phyloP scores from a whole-genome alignment of 2,329 filamentous ascomycete genomes.

The Coleophoma eucalyptorum region DNA sequence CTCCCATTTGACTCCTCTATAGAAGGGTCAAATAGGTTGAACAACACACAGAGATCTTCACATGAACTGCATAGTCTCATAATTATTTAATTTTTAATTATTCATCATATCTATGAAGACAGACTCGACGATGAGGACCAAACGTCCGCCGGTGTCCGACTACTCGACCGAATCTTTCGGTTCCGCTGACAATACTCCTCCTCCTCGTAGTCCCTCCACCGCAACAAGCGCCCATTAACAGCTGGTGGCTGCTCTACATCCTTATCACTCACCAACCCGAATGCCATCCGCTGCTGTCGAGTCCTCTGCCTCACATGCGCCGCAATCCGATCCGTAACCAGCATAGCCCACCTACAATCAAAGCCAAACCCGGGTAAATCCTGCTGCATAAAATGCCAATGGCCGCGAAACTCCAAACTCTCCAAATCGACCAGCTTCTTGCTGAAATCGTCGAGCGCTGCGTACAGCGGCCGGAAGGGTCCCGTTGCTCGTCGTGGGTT shows the following conservation, averaged over 20 bases:
- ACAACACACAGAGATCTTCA: too few species aligned
- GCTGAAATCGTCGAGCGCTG: not conserved
- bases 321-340: not conserved
- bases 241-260: not conserved
- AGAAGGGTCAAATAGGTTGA: too few species aligned
- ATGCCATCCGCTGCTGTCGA: not conserved
- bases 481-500: not conserved
- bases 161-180: too few species aligned
- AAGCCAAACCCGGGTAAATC: not conserved
- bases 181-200: not conserved
- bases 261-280: not conserved
- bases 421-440: not conserved
- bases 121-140: too few species aligned
- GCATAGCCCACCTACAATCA: not conserved
- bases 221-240: not conserved
- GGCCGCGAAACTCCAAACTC: not conserved
- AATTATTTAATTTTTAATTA: too few species aligned
- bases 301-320: not conserved
- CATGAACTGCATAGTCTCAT: too few species aligned
- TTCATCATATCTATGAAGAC: too few species aligned
- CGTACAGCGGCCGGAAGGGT: not conserved
- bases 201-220: slow-evolving; percentile 1
- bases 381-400: not conserved
- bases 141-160: too few species aligned
- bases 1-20: too few species aligned